Base-by-base conservation (phyloP, 192 early-diverging fungal genomes). In the Podila epicladia region DNA sequence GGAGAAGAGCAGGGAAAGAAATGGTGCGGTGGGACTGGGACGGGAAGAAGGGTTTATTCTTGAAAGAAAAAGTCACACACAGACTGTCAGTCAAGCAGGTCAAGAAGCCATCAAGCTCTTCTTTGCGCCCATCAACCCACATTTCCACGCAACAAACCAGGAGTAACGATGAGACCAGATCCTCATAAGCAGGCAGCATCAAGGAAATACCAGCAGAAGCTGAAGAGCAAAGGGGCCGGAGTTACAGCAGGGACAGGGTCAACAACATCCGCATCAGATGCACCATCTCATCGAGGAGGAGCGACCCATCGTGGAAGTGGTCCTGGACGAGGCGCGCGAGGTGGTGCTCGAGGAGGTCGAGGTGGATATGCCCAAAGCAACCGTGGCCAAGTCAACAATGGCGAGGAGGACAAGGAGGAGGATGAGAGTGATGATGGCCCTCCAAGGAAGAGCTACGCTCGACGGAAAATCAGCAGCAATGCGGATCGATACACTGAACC, bases 181-280 rank as follows among this genome's bases (percentile, higher is more conserved):
- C 77, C 77, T 65, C 77, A 80, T 48, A 80, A 80, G 53, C 77
- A 73, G 37, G 77, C 77, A 15, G 77, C 77, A 24, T 80, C 77
- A 19, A 72, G 77, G 48, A 80, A 65, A 69, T 80, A 80, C 41
- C 77, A 80, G 24, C 72, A 63, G 15, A 80, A 80, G 71, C 62
- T 80, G 55, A 68, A 58, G 20, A 32, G 62, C 37, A 49, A 71
- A 55, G 70, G 76, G 13, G 77, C 65, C 9, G 35, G 57, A 11
- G 41, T 33, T 28, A 57, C 58, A 5, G 6, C 22, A 24, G 53
- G 53, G 24, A n/a, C 53, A 38, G 77, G 71, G 53, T 19, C 77
- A 4, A 55, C 53, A 22, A 11, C 64, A 57, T 58, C 76, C 0
- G 67, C 26, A 22, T 48, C 77, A 3, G 8, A 20, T 20, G 13